phyloP scores from a whole-genome alignment of 768 basidiomycete genomes.

The Filobasidium floriforme region DNA sequence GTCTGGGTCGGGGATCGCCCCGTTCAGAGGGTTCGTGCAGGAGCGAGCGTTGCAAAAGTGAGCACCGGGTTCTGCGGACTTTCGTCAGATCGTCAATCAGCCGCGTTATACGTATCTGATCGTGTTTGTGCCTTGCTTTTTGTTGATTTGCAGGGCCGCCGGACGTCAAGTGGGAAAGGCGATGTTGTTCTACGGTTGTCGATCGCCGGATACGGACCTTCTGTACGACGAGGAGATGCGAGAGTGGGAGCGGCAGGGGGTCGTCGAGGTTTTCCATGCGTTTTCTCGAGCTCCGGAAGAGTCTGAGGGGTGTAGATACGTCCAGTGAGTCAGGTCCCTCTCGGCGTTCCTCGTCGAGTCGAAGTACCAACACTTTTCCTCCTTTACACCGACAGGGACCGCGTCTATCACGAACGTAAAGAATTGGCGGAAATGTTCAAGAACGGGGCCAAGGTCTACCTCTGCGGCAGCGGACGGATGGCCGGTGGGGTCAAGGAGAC shows the following conservation, averaged over 20 bases:
- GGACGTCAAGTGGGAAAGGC: constrained; percentile 48
- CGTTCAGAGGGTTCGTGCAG: constrained; percentile 54
- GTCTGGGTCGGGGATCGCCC: constrained; percentile 52
- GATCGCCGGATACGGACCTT: constrained; percentile 48
- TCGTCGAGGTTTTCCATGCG: constrained; percentile 51
- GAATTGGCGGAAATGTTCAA: constrained; percentile 43
- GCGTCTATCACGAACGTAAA: constrained; percentile 49
- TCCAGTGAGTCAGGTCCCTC: constrained; percentile 43
- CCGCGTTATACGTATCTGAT: no score
- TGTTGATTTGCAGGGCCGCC: constrained; percentile 34
- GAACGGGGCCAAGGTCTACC: constrained; percentile 47
- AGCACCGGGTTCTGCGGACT: no score
- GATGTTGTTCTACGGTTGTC: constrained; percentile 52
- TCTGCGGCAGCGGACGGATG: constrained; percentile 48
- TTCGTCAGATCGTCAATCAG: no score
- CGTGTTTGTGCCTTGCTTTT: neutral
- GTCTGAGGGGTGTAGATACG: constrained; percentile 46
- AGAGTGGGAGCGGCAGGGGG: constrained; percentile 48
- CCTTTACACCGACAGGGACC: constrained; percentile 45
- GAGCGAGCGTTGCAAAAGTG: constrained; percentile 50
- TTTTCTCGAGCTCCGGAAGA: constrained; percentile 44
- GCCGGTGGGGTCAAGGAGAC: constrained; percentile 48
- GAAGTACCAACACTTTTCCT: no score
- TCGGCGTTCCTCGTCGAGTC: constrained; percentile 2
- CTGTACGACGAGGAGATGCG: constrained; percentile 50